Evolutionary conservation across 306 rosid genomes (phyloP).

Genomic region (Corylus americana): DNA sequence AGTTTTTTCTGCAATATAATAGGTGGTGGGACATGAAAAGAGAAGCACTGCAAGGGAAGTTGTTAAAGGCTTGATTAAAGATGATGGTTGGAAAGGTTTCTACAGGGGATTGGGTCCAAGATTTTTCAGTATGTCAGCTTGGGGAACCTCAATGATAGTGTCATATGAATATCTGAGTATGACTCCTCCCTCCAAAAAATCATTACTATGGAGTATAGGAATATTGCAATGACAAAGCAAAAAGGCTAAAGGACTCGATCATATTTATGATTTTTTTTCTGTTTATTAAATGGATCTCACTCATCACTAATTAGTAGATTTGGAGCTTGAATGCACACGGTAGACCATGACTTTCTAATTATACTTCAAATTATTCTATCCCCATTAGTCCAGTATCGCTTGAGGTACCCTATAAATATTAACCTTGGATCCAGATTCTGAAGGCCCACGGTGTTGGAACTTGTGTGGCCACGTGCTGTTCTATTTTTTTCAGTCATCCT

Average conservation of each 20-base stretch:
- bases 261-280: not conserved
- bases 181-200: slow-evolving; percentile 28
- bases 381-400: not conserved
- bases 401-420: not conserved
- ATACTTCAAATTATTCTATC: not conserved
- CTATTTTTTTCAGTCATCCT: too few relatives aligned
- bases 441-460: not conserved
- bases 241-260: not conserved
- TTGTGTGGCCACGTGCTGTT: not conserved
- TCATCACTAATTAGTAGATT: not conserved
- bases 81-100: slow-evolving; percentile 93
- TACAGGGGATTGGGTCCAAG: slow-evolving; percentile 95
- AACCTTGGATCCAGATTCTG: not conserved
- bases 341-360: not conserved
- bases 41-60: slow-evolving; percentile 69
- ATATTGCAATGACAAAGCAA: not conserved
- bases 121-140: slow-evolving; percentile 89
- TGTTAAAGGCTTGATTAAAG: slow-evolving; percentile 63
- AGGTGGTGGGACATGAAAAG: slow-evolving; percentile 77
- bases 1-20: slow-evolving; percentile 19
- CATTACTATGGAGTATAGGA: not conserved
- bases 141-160: slow-evolving; percentile 97
- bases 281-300: not conserved
- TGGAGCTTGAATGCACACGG: not conserved
- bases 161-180: slow-evolving; percentile 89